A percentile compares a stretch with the other conserved stretches of the same genome.
Evolutionary conservation across 768 basidiomycete genomes (phyloP).

Genomic region (Dentipellis sp.): DNA sequence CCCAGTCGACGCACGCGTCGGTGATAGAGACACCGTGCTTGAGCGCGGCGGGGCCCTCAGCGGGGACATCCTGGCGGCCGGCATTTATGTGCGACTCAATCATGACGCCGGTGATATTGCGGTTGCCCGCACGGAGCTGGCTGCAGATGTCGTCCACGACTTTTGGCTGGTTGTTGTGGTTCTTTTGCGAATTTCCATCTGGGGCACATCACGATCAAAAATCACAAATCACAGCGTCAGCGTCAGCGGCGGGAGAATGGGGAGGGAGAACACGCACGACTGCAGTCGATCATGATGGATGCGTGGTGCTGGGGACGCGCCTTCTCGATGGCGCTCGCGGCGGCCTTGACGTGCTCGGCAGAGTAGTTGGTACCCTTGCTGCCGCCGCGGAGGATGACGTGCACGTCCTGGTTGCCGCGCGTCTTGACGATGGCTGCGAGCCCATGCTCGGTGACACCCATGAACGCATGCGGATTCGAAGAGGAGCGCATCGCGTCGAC

Average conservation of each 20-base stretch:
- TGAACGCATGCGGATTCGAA: conserved; percentile 91
- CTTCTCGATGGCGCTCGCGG: conserved; percentile 55
- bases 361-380: conserved; percentile 86
- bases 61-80: conserved; percentile 84
- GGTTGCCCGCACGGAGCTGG: conserved; percentile 66
- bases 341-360: conserved; percentile 58
- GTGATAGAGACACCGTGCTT: conserved; percentile 85
- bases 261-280: conserved; percentile 5
- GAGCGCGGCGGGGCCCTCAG: conserved; percentile 50
- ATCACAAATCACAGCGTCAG: background rate
- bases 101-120: conserved; percentile 89
- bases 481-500: conserved; percentile 95
- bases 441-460: conserved; percentile 83
- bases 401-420: conserved; percentile 55
- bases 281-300: conserved; percentile 85
- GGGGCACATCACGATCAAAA: background rate
- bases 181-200: conserved; percentile 96
- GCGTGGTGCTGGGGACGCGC: conserved; percentile 42
- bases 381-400: conserved; percentile 93
- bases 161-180: conserved; percentile 86
- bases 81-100: conserved; percentile 91
- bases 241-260: background rate
- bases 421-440: conserved; percentile 96
- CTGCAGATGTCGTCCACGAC: conserved; percentile 62
- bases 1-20: conserved; percentile 88